A percentile compares a stretch with the other conserved stretches of the same genome.
Conservation (phyloP, 2,329 filamentous ascomycete genomes). For the Tolypocladium endophyticum region DNA sequence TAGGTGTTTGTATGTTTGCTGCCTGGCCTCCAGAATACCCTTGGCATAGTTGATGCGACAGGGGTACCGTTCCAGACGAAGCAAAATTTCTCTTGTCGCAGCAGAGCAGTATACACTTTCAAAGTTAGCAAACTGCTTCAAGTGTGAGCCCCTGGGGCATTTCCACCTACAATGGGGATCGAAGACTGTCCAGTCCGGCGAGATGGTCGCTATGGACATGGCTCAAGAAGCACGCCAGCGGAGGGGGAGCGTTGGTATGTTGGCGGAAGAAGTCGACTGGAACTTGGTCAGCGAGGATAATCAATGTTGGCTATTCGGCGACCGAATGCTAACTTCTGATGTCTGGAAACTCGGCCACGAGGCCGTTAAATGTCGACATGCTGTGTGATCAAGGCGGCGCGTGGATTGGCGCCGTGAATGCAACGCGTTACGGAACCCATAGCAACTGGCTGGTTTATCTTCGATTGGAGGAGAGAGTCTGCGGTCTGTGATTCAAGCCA, state of each 20-base stretch:
- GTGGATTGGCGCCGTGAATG: neutral
- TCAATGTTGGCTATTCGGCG: fast-evolving
- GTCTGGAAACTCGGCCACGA: constrained; percentile 66
- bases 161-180: constrained; percentile 55
- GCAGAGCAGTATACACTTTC: constrained; percentile 73
- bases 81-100: constrained; percentile 69
- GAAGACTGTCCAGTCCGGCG: constrained; percentile 63
- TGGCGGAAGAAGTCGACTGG: constrained; percentile 73
- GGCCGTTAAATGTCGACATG: constrained; percentile 72
- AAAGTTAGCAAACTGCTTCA: neutral
- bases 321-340: constrained; percentile 48
- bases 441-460: neutral
- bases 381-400: neutral
- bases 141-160: neutral
- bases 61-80: constrained; percentile 68
- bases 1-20: constrained; percentile 68
- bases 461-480: neutral
- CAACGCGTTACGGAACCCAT: neutral
- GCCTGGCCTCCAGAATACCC: constrained; percentile 64
- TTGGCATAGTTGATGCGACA: constrained; percentile 74
- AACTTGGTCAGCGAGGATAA: constrained; percentile 3
- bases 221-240: constrained; percentile 78
- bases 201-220: constrained; percentile 92
- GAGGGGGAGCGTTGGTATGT: constrained; percentile 41
- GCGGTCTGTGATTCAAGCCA: neutral